phyloP scores from a whole-genome alignment of 2,329 filamentous ascomycete species.

The Penicillium decumbens region DNA sequence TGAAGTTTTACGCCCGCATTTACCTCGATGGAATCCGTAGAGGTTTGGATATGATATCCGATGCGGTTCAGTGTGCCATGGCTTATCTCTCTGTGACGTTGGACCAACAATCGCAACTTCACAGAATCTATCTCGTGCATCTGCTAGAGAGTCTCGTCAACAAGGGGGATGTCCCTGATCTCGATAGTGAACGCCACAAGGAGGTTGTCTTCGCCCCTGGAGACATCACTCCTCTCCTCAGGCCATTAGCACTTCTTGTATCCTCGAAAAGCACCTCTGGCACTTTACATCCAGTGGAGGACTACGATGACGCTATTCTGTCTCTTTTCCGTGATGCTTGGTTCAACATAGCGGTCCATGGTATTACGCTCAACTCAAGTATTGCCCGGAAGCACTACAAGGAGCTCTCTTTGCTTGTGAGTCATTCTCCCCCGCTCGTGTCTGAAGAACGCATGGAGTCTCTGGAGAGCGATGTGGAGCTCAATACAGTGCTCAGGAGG shows the following conservation, averaged over 20 bases:
- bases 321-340: conserved; percentile 82
- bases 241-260: conserved; percentile 81
- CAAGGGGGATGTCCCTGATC: conserved; percentile 77
- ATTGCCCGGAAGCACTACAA: conserved; percentile 67
- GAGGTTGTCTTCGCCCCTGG: conserved; percentile 78
- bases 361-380: conserved; percentile 71
- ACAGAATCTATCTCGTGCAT: conserved; percentile 77
- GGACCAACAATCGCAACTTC: conserved; percentile 64
- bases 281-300: conserved; percentile 28
- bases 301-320: conserved; percentile 63
- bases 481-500: conserved; percentile 86
- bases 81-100: conserved; percentile 70
- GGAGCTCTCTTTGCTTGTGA: conserved; percentile 77
- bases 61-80: conserved; percentile 75
- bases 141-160: conserved; percentile 83
- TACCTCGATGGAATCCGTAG: conserved; percentile 68
- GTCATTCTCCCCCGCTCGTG: conserved; percentile 81
- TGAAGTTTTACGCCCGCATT: conserved; percentile 76
- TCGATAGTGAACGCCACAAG: conserved; percentile 66
- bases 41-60: conserved; percentile 61
- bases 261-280: conserved; percentile 42
- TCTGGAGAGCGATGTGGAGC: conserved; percentile 90
- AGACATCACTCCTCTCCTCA: conserved; percentile 82
- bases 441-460: conserved; percentile 84
- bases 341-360: conserved; percentile 97